A percentile compares a stretch with the other conserved stretches of the same genome.
These are phyloP conservation scores for Monascus purpureus DNA, from an alignment of 495 filamentous ascomycete species.

Conservation along the genomic window DNA sequence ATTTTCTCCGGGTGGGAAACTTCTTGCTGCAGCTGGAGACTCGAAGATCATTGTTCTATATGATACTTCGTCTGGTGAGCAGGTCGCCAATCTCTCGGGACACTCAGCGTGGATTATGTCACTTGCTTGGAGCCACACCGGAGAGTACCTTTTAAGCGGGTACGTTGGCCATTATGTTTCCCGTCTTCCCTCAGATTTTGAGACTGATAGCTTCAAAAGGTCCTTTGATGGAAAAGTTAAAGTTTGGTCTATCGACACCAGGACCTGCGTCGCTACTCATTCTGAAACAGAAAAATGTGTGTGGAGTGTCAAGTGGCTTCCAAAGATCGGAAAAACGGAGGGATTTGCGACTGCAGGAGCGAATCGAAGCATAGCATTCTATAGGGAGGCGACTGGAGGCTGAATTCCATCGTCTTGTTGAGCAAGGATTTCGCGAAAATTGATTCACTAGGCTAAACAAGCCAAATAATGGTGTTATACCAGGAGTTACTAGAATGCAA, in stretches of 20 bases:
- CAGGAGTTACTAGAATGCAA: too few species aligned
- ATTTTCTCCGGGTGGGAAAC: constrained; percentile 72
- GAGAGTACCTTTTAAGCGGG: constrained; percentile 84
- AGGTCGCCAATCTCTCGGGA: constrained; percentile 70
- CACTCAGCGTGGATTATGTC: constrained; percentile 78
- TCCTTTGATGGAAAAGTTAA: constrained; percentile 87
- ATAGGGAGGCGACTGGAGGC: constrained; percentile 76
- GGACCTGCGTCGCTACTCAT: constrained; percentile 82
- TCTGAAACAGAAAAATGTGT: constrained; percentile 75
- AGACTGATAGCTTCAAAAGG: constrained; percentile 17
- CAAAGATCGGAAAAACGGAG: constrained; percentile 62
- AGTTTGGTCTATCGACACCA: constrained; percentile 79
- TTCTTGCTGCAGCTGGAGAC: constrained; percentile 88
- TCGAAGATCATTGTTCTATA: constrained; percentile 80
- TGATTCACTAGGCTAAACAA: too few species aligned
- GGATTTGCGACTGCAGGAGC: constrained; percentile 79
- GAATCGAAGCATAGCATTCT: constrained; percentile 69
- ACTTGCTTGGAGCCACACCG: constrained; percentile 85
- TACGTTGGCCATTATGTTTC: constrained; percentile 18
- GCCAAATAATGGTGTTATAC: too few species aligned
- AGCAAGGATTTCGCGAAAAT: too few species aligned
- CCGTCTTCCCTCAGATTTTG: neutral
- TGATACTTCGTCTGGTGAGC: constrained; percentile 82
- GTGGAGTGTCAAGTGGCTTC: constrained; percentile 82
- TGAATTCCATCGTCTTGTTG: constrained; percentile 19